These are phyloP conservation scores for Apiospora malaysiana DNA, from an alignment of 2,329 filamentous ascomycete genomes.

Conservation along the genomic window DNA sequence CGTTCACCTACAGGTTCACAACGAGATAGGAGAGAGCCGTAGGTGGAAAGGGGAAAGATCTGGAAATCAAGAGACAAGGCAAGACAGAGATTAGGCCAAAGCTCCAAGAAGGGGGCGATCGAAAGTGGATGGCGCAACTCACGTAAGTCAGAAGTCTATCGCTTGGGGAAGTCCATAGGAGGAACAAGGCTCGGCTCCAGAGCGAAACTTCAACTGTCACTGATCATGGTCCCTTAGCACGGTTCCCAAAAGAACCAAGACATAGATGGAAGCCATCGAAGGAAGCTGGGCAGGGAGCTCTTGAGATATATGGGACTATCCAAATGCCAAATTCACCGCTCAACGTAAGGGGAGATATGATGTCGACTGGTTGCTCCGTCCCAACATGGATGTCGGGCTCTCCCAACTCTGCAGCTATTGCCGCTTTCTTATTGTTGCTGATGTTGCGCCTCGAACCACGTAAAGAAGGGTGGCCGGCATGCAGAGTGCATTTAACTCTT, in stretches of 20 bases:
- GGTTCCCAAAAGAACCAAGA: slow-evolving; percentile 10
- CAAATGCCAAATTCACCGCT: not conserved
- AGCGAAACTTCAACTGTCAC: slow-evolving; percentile 8
- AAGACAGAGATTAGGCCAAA: not conserved
- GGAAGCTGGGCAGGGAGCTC: not conserved
- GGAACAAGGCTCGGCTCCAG: not conserved
- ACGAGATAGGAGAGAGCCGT: not conserved
- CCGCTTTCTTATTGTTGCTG: not conserved
- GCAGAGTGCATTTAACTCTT: not conserved
- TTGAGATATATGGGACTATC: not conserved
- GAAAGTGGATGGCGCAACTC: not conserved
- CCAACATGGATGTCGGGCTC: not conserved
- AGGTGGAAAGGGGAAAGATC: not conserved
- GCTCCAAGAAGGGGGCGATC: not conserved
- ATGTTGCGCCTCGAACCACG: not conserved
- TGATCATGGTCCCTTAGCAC: not conserved
- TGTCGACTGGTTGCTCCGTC: not conserved
- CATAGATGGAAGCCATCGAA: slow-evolving; percentile 2
- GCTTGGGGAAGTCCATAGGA: slow-evolving; percentile 14
- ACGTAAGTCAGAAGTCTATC: slow-evolving; percentile 17
- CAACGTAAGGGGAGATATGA: not conserved
- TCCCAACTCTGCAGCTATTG: not conserved
- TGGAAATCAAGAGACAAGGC: not conserved
- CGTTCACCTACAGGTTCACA: not conserved
- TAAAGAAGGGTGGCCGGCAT: not conserved